These are phyloP conservation scores for Colletotrichum sp. DNA, from an alignment of 2,329 filamentous ascomycete species.

Conservation along the genomic window DNA sequence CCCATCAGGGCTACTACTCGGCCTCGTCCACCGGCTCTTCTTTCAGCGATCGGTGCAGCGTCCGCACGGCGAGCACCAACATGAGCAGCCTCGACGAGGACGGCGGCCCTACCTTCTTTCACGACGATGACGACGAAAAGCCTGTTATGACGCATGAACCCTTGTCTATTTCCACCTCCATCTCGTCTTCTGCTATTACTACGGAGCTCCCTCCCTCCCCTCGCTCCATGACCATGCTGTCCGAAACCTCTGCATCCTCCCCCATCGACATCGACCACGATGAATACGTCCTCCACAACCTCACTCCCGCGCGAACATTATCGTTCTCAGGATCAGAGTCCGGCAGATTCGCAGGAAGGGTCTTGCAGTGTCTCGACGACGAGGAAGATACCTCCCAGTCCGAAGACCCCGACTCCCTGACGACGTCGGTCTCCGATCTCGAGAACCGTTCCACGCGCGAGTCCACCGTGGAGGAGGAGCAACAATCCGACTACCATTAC, in stretches of 20 bases:
- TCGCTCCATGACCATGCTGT: slow-evolving; percentile 55
- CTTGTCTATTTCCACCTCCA: slow-evolving; percentile 32
- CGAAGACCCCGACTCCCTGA: slow-evolving; percentile 48
- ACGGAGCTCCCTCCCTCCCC: slow-evolving; percentile 49
- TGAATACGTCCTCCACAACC: slow-evolving; percentile 34
- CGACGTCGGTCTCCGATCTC: slow-evolving; percentile 51
- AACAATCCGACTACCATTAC: slow-evolving; percentile 25
- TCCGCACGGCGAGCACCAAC: slow-evolving; percentile 40
- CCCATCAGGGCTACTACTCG: slow-evolving; percentile 39
- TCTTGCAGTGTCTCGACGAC: slow-evolving; percentile 29
- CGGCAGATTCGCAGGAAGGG: slow-evolving; percentile 37
- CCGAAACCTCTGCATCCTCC: slow-evolving; percentile 46
- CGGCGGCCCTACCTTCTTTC: slow-evolving; percentile 42
- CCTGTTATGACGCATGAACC: slow-evolving; percentile 52
- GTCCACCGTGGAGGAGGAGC: slow-evolving; percentile 32
- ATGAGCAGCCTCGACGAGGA: slow-evolving; percentile 43
- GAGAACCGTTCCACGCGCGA: slow-evolving; percentile 39
- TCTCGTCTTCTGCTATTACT: slow-evolving; percentile 26
- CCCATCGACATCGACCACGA: slow-evolving; percentile 37
- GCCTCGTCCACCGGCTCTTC: slow-evolving; percentile 41
- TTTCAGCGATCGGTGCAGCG: slow-evolving; percentile 42
- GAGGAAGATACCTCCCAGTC: slow-evolving; percentile 45
- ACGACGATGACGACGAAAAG: slow-evolving; percentile 43
- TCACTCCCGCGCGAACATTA: slow-evolving; percentile 51
- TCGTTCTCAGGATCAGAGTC: slow-evolving; percentile 60